Evolutionary conservation across 345 rosid genomes (phyloP), one percentile per base, ranked within the genome.

Genomic region (Eucalyptus pauciflora): DNA sequence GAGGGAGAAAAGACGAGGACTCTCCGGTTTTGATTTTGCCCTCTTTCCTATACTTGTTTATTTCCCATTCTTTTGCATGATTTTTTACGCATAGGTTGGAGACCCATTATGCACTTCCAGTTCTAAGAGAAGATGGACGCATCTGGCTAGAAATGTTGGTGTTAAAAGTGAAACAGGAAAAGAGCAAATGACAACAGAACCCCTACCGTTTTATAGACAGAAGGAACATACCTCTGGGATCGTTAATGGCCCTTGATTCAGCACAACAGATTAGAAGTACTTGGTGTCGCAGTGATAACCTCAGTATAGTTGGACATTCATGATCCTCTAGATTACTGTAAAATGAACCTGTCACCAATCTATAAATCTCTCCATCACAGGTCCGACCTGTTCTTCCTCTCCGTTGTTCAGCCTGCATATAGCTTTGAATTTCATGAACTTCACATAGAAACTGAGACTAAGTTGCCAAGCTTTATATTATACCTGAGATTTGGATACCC

Each of bases 401-500:
- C 54, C 99, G 97, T 90, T 97, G 99, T 89, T 97, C 94, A 90
- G 99, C 99, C 99, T 97, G 92, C 89, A 93, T 89, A 56, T 24
- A 60, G 54, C 79, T 85, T 88, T 88, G 60, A 31, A 86, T 86
- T 88, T 86, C 62, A 64, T 48, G 56, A 90, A 33, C 88, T 86
- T 18, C 22, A 50, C n/a, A 87, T 85, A 64, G 58, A 29, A 52
- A 88, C 43, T n/a, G 80, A 87, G 86, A 33, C 62, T 86, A 54
- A 50, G 48, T 86, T 37, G 10, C 69, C 24, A 71, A 83, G 89
- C 89, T 76, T 58, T 71, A 49, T 87, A 45, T 18, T 60, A 87
- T 95, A 97, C 99, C 98, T 96, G 99, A 93, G 99, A 96, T 90
- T 93, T 95, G 88, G 99, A 97, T 90, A 96, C 94, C 99, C 99